phyloP scores from a whole-genome alignment of 2,329 filamentous ascomycete species.

The Sarocladium kiliense region DNA sequence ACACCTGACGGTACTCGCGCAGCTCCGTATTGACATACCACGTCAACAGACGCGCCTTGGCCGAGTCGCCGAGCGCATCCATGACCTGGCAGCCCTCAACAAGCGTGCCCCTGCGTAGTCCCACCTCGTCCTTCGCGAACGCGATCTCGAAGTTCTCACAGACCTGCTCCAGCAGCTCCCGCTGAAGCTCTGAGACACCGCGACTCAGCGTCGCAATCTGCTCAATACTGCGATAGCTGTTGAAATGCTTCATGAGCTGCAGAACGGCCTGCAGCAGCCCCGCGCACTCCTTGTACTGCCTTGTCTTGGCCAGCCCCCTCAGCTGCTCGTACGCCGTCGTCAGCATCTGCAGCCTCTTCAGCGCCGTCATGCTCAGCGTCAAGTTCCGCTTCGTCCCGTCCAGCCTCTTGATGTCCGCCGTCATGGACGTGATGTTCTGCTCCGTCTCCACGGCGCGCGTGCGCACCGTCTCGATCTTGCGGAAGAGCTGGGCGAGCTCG shows the following conservation, averaged over 20 bases:
- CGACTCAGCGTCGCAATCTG: constrained; percentile 92
- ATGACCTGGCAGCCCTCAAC: constrained; percentile 88
- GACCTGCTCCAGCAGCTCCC: constrained; percentile 92
- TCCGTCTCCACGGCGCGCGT: constrained; percentile 87
- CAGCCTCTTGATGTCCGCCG: constrained; percentile 94
- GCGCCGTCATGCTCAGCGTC: constrained; percentile 92
- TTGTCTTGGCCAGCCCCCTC: constrained; percentile 70
- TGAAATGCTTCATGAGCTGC: constrained; percentile 98
- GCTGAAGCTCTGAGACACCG: constrained; percentile 88
- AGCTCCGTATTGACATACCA: constrained; percentile 99
- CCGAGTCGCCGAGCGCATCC: constrained; percentile 87
- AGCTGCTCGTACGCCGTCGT: constrained; percentile 99
- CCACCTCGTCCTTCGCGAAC: constrained; percentile 83
- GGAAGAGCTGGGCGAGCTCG: constrained; percentile 85
- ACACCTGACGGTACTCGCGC: constrained; percentile 91
- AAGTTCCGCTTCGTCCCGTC: constrained; percentile 96
- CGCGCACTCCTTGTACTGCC: constrained; percentile 93
- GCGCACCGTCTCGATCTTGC: constrained; percentile 90
- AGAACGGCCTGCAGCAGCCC: constrained; percentile 91
- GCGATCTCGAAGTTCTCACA: constrained; percentile 97
- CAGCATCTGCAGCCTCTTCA: constrained; percentile 97
- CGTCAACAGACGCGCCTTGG: constrained; percentile 73
- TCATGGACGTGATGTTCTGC: constrained; percentile 96
- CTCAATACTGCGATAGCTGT: constrained; percentile 94
- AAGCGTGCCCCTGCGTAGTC: constrained; percentile 62